Evolutionary conservation across 208 protist genomes (phyloP), one percentile per base, ranked within the genome.

Genomic region (Endotrypanum monterogeii): DNA sequence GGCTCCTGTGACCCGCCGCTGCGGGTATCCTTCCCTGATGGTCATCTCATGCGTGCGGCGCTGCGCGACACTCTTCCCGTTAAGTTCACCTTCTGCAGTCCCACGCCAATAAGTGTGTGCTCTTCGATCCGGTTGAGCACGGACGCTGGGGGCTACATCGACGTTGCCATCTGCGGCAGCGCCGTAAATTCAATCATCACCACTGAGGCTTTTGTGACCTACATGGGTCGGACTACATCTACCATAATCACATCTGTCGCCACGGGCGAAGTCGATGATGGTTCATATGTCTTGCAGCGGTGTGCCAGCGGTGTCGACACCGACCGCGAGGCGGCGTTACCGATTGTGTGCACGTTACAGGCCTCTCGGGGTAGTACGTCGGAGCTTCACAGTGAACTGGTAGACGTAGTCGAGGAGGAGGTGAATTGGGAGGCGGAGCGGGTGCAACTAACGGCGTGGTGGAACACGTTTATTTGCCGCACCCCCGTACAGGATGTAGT

Each of bases 171-270:
- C 52, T 89, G 83, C 35, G 93, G 85, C 62, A 92, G 87, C 44
- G 76, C 94, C 37, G 88, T 98, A 75, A 98, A 98, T 73, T 97
- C 88, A 16, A 84, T 98, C 54, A 60, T 98, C 51, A 94, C 95
- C 30, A 90, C 77, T 30, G 79, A 86, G 52, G 69, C 74, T 25
- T 89, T 88, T 60, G 83, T 94, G 32, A 60, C 80, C 25, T 80
- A 86, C 61, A 61, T 77, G 68, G 20, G 37, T 14, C 41, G 20
- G 37, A 61, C 63, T 48, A 23, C 61, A 44, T 48, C 62, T 18
- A 79, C 67, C 57, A 55, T 63, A 50, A 90, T 84, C 73, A 72
- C 66, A n/a, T 78, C 76, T 16, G 74, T 68, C 3, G 78, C 84
- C 18, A 77, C 80, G 28, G 48, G 68, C 28, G 57, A 80, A 35